A percentile compares a stretch with the other conserved stretches of the same genome.
Conservation (phyloP, 805 yeast genomes). For the Yamadazyma phyllophila region DNA sequence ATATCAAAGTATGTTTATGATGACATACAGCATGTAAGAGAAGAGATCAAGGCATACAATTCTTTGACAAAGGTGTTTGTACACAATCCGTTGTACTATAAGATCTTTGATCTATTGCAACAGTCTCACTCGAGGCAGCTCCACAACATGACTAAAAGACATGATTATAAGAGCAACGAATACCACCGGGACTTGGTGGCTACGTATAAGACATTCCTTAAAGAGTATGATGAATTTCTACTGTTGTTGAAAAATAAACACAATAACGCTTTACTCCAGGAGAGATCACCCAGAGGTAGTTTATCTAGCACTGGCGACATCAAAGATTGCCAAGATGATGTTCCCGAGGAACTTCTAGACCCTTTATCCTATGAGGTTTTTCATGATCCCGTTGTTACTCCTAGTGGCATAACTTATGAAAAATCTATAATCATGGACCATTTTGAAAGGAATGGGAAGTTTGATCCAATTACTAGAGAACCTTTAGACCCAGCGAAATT, state of each 20-base stretch:
- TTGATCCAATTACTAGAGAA: slow-evolving; percentile 43
- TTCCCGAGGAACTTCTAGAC: slow-evolving; percentile 36
- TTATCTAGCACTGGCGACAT: slow-evolving; percentile 4
- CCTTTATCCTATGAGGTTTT: slow-evolving; percentile 39
- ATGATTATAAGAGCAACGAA: slow-evolving; percentile 12
- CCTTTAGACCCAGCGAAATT: slow-evolving; percentile 32
- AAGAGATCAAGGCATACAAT: slow-evolving; percentile 23
- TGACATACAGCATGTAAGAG: slow-evolving; percentile 20
- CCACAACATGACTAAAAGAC: slow-evolving; percentile 13
- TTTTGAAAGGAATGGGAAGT: slow-evolving; percentile 26
- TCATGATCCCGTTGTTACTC: slow-evolving; percentile 44
- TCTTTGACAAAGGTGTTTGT: slow-evolving; percentile 20
- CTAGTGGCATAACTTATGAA: slow-evolving; percentile 44
- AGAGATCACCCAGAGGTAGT: background rate
- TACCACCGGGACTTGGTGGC: slow-evolving; percentile 19
- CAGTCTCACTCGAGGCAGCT: slow-evolving; percentile 18
- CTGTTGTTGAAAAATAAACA: slow-evolving; percentile 23
- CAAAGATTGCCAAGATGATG: slow-evolving; percentile 16
- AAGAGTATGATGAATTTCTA: slow-evolving; percentile 21
- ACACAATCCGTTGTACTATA: slow-evolving; percentile 19
- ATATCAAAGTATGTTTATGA: slow-evolving; percentile 21
- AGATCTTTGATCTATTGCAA: slow-evolving; percentile 22
- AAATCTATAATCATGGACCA: slow-evolving; percentile 36
- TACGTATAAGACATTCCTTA: slow-evolving; percentile 19
- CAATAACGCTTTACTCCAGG: slow-evolving; percentile 20